Evolutionary conservation across 495 filamentous ascomycete genomes (phyloP).

Genomic region (Penicillium cinerascens): DNA sequence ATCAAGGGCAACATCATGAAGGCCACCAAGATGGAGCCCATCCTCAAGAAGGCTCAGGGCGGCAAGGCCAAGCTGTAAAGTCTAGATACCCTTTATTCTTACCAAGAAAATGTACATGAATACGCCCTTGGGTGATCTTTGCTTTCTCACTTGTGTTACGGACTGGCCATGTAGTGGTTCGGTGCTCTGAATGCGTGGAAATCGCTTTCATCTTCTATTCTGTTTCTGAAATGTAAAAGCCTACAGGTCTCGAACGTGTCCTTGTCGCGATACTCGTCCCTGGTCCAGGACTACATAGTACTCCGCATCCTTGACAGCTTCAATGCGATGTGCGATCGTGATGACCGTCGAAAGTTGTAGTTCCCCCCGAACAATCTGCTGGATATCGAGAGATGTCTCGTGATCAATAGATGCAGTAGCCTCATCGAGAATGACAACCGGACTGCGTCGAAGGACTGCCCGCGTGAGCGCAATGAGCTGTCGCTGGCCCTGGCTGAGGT

Average conservation of each 20-base stretch:
- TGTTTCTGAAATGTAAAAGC: not conserved
- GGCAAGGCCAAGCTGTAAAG: slow-evolving; percentile 79
- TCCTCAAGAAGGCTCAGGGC: slow-evolving; percentile 83
- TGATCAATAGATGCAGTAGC: slow-evolving; percentile 84
- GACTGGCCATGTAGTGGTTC: not conserved
- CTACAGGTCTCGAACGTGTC: slow-evolving; percentile 29
- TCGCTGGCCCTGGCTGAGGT: slow-evolving; percentile 59
- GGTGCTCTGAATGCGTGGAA: not conserved
- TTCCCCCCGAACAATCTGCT: slow-evolving; percentile 71
- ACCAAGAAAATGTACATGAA: slow-evolving; percentile 16
- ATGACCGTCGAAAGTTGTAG: slow-evolving; percentile 76
- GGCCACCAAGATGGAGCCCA: slow-evolving; percentile 93
- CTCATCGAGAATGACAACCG: slow-evolving; percentile 65
- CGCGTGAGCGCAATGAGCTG: slow-evolving; percentile 59
- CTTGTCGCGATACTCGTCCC: slow-evolving; percentile 48
- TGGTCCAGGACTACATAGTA: slow-evolving; percentile 68
- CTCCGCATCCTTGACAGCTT: slow-evolving; percentile 74
- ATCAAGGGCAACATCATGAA: slow-evolving; percentile 98
- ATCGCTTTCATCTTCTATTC: not conserved
- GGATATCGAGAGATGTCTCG: slow-evolving; percentile 72
- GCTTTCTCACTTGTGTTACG: not conserved
- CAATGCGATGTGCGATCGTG: slow-evolving; percentile 79
- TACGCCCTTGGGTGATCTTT: not conserved
- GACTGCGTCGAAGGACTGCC: slow-evolving; percentile 56
- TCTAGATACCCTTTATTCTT: slow-evolving; percentile 34